Evolutionary conservation across 108 stramenopile genomes (phyloP), one percentile per base, ranked within the genome.

Genomic region (Cyclotella kingstonii): DNA sequence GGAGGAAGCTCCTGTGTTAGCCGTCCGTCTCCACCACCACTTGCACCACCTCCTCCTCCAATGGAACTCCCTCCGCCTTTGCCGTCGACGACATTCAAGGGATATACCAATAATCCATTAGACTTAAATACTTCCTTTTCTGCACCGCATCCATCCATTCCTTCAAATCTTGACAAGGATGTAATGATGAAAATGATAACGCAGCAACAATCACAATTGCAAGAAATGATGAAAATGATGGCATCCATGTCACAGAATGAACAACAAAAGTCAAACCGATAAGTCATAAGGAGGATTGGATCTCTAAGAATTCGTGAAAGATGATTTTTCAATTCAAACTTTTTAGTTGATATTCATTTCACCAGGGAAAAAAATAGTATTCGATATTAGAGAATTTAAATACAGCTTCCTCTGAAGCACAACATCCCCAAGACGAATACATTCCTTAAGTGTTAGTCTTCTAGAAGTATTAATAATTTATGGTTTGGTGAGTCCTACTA

Each of bases 211-310:
- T 34, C 48, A 15, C 73, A 74, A 34, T 66, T 74, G 73, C 47
- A 66, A 14, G 56, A 74, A 51, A 74, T 74, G 73, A 74, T 74
- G 73, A 28, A 54, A 22, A 54, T 74, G 73, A 74, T 74, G 73
- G n/a, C 49, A 12, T 26, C 49, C 2, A 50, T 50, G 27, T 27
- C 29, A n/a, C 4, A 40, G 46, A 63, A 29, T 42, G 49, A 14
- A 14, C 8, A 6, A 3, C 49, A 50, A 15, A 11, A 50, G 49
- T 15, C 28, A 12, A 27, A 50, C 12, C 26, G 31, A 21, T 12
- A 50, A 27, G n/a, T n/a, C 49, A 50, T 1, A 2, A 40, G 39
- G n/a, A 50, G 7, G 29, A 50, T 9, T 23, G 27, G 49, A 15
- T 40, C 39, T 15, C 14, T 40, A 4, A 2, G 15, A 40, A 15